A percentile compares a stretch with the other conserved stretches of the same genome.
Conservation (phyloP, 106 monocot genomes). For the Dendrobium huoshanense region DNA sequence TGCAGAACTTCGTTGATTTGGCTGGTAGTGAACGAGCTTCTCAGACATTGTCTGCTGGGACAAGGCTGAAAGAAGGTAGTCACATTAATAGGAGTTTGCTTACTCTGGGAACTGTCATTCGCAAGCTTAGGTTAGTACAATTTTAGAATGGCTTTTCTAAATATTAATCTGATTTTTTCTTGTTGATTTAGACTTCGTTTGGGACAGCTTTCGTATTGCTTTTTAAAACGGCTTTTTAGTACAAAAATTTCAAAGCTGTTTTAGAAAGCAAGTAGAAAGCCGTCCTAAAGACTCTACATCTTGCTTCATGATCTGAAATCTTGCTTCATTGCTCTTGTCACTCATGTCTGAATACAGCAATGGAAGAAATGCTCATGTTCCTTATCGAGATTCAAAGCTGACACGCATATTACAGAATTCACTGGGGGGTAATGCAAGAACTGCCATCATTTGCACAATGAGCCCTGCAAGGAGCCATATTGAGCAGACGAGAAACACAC, state of each 20-base stretch:
- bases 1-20: conserved; percentile 73
- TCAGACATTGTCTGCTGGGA: conserved; percentile 51
- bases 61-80: conserved; percentile 70
- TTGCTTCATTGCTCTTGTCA: neutral
- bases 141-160: neutral
- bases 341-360: conserved; percentile 30
- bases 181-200: neutral
- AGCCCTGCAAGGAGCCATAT: conserved; percentile 68
- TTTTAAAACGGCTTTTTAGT: no score
- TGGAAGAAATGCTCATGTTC: conserved; percentile 61
- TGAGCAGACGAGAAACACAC: conserved; percentile 64
- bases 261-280: no score
- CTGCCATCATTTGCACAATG: conserved; percentile 79
- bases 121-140: conserved; percentile 53
- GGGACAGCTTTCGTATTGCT: no score
- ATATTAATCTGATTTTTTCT: neutral
- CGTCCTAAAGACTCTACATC: no score
- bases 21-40: conserved; percentile 78
- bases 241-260: no score
- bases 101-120: conserved; percentile 66
- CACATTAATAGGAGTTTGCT: conserved; percentile 77
- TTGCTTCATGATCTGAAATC: neutral
- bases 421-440: conserved; percentile 63
- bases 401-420: conserved; percentile 65
- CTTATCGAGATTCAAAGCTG: conserved; percentile 76